Base-by-base conservation (phyloP, 139 green algal genomes). In the Auxenochlorella pyrenoidosa region DNA sequence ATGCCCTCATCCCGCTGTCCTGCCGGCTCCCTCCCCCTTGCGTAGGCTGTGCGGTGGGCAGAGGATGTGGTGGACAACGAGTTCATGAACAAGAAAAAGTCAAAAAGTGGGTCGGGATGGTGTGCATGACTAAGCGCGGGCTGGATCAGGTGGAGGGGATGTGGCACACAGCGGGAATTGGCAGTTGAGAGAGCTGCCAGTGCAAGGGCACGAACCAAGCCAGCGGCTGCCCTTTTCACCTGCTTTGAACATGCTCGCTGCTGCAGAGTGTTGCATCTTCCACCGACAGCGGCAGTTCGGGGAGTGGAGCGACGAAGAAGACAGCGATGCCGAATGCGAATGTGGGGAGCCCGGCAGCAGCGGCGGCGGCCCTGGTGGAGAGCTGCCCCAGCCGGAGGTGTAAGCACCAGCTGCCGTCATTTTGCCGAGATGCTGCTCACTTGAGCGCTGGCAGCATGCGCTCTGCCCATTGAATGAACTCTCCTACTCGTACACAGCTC, bases 261-360 rank as follows among this genome's bases (percentile, higher is more conserved):
- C 54, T 41, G 79, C 93, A 98, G 95, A 97, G 92, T 98, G 96
- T 87, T 98, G 96, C 88, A 97, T 98, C 51, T 98, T 98, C 66
- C 96, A 98, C 75, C 93, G 92, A 59, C 89, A 92, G 44, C 92
- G 93, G 26, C 78, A 88, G 12, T 98, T 97, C 94, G 96, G 96
- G 2, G 95, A 98, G 26, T 98, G 96, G 96, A 95, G 91, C 41
- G 95, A 97, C 59, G 90, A 93, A 26, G 93, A 96, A 59, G 94
- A 97, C 88, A 95, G 91, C 41, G 94, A 97, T 81, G 80, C 75
- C 15, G 94, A 97, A 32, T 87, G 79, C 43, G 83, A 82, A 26
- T 87, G 83, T 24, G 38, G 38, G 12, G 77, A 83, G 68, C n/a
- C n/a, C n/a, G 34, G 68, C 73, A 34, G 66, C 66, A 36, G 66